Percentiles rank a stretch among this genome's conserved stretches.
These are phyloP conservation scores for Posidonia oceanica DNA, from an alignment of 116 monocot genomes.

Conservation along the genomic window DNA sequence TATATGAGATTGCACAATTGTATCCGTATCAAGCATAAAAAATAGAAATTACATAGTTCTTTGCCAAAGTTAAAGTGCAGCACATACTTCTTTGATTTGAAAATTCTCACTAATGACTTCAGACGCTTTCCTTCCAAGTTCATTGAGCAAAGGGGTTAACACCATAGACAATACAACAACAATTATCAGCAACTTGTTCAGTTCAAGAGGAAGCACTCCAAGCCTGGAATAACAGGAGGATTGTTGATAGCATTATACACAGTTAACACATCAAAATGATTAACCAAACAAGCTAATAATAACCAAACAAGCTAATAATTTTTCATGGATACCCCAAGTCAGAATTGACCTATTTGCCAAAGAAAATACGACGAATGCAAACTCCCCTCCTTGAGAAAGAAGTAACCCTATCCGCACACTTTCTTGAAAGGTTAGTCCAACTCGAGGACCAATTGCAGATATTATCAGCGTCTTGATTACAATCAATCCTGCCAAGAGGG, in stretches of 20 bases:
- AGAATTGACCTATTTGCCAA: slow-evolving; percentile 82
- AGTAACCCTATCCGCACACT: slow-evolving; percentile 95
- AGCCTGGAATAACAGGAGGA: slow-evolving; percentile 38
- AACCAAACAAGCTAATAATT: slow-evolving; percentile 1
- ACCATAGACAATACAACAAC: slow-evolving; percentile 98
- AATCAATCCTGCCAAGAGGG: slow-evolving; percentile 85
- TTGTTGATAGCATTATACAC: background rate
- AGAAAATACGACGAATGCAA: slow-evolving; percentile 98
- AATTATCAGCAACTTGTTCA: slow-evolving; percentile 98
- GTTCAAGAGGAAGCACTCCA: slow-evolving; percentile 93
- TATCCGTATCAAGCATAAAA: background rate
- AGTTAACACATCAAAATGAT: background rate
- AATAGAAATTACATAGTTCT: background rate
- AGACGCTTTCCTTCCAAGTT: slow-evolving; percentile 80
- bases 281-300: slow-evolving; percentile 2
- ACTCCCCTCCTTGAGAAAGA: slow-evolving; percentile 99
- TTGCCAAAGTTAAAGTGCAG: background rate
- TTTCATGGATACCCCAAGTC: background rate
- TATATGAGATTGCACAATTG: background rate
- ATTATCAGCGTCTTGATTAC: slow-evolving; percentile 93
- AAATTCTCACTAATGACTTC: slow-evolving; percentile 55
- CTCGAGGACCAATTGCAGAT: slow-evolving; percentile 86
- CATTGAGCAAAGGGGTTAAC: slow-evolving; percentile 90
- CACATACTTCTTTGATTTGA: slow-evolving; percentile 56
- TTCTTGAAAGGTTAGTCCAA: slow-evolving; percentile 90